These are phyloP conservation scores for Paxillus involutus DNA, from an alignment of 768 basidiomycete species.

Conservation along the genomic window DNA sequence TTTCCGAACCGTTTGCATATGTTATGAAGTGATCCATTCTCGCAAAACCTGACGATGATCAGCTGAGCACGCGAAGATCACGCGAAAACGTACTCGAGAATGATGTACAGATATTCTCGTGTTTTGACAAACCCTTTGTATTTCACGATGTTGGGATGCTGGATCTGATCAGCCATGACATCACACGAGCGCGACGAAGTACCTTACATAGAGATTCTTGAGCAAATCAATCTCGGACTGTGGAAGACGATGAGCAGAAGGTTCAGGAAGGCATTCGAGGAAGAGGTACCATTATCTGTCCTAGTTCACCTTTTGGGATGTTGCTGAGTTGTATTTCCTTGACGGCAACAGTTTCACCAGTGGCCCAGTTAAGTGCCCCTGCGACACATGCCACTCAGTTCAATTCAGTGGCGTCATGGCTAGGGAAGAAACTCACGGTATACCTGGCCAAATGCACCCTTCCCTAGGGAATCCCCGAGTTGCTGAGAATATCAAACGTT, in stretches of 20 bases:
- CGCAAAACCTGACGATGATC: constrained; percentile 69
- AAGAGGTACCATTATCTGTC: constrained; percentile 89
- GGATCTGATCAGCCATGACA: constrained; percentile 17
- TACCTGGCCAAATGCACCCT: constrained; percentile 96
- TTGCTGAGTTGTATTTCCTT: constrained; percentile 96
- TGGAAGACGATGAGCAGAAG: constrained; percentile 7
- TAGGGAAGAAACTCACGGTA: constrained; percentile 64
- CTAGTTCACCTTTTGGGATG: constrained; percentile 89
- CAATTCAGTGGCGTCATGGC: constrained; percentile 49
- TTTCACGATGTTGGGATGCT: constrained; percentile 98
- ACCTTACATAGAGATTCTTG: constrained; percentile 89
- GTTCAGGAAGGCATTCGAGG: not conserved
- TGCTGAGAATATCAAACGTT: constrained; percentile 51
- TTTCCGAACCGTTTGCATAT: constrained; percentile 98
- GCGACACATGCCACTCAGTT: constrained; percentile 52
- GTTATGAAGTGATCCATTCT: constrained; percentile 95
- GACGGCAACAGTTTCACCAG: constrained; percentile 97
- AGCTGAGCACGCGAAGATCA: constrained; percentile 2
- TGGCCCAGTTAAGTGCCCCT: constrained; percentile 93
- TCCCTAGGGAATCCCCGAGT: constrained; percentile 94
- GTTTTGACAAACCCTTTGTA: constrained; percentile 99
- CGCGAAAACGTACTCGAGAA: constrained; percentile 71
- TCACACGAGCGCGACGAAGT: not conserved
- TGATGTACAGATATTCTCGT: constrained; percentile 91
- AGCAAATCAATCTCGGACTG: constrained; percentile 96